A percentile compares a stretch with the other conserved stretches of the same genome.
phyloP scores from a whole-genome alignment of 306 rosid species.

The Pterocarpus macrocarpus region DNA sequence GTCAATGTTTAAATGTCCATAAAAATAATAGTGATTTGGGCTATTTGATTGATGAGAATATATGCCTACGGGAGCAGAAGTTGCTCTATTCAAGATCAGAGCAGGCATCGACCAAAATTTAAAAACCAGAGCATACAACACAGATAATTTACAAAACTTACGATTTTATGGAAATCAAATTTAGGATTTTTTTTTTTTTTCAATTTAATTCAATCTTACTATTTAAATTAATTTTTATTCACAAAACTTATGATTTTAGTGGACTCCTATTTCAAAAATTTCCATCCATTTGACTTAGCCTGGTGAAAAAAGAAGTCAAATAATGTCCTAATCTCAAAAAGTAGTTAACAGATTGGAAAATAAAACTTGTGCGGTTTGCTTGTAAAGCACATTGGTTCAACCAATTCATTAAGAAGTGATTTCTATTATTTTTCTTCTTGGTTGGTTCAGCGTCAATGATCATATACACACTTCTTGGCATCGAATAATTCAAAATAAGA shows the following conservation, averaged over 20 bases:
- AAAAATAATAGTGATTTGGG: not conserved
- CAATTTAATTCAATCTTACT: not conserved
- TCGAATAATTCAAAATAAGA: not conserved
- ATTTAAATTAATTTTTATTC: too few relatives aligned
- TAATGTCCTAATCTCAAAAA: not conserved
- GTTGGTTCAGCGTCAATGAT: not conserved
- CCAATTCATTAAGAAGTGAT: not conserved
- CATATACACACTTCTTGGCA: not conserved
- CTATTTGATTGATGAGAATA: too few relatives aligned
- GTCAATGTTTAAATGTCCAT: not conserved
- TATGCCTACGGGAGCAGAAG: not conserved
- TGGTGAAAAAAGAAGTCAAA: not conserved
- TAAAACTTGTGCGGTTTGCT: not conserved
- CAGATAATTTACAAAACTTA: too few relatives aligned
- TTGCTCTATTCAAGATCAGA: too few relatives aligned
- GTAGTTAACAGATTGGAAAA: slow-evolving; percentile 2
- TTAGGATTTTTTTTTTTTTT: not conserved
- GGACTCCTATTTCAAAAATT: not conserved
- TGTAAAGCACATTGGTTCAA: not conserved
- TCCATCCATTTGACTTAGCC: slow-evolving; percentile 21
- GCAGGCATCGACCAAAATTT: too few relatives aligned
- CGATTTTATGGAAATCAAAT: not conserved
- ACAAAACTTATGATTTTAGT: not conserved
- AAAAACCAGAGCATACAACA: too few relatives aligned
- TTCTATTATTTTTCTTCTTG: not conserved